These are phyloP conservation scores for Tubosaeta sp. DNA, from an alignment of 768 basidiomycete genomes.

Conservation along the genomic window DNA sequence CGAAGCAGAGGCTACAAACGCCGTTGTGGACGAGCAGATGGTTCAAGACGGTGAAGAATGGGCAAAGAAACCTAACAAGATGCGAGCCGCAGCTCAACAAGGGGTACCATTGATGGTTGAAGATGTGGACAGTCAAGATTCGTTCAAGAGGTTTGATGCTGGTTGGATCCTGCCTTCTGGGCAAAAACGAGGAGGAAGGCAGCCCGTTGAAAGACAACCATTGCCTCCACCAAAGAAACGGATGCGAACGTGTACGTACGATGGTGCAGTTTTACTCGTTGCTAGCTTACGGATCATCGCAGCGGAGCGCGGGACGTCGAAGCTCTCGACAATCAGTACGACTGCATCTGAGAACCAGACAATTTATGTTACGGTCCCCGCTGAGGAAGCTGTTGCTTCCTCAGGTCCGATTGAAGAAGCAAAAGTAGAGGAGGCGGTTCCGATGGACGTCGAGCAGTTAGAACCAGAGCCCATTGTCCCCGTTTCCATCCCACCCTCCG, in stretches of 20 bases:
- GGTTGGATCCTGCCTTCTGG: constrained; percentile 87
- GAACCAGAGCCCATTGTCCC: constrained; percentile 1
- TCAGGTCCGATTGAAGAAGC: constrained; percentile 21
- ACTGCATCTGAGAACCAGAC: constrained; percentile 45
- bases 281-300: background rate
- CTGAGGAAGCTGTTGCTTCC: constrained; percentile 24
- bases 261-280: background rate
- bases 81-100: constrained; percentile 25
- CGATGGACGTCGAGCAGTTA: constrained; percentile 13
- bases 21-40: constrained; percentile 11
- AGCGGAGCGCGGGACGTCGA: constrained; percentile 37
- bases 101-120: constrained; percentile 57
- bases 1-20: constrained; percentile 35
- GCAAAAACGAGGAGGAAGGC: constrained; percentile 59
- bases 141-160: constrained; percentile 77
- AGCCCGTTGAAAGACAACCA: constrained; percentile 39
- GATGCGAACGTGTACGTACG: constrained; percentile 39
- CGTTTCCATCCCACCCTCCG: background rate
- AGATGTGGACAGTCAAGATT: constrained; percentile 65
- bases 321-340: constrained; percentile 45
- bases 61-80: constrained; percentile 27
- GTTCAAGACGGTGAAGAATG: constrained; percentile 10
- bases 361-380: constrained; percentile 20
- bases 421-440: constrained; percentile 12
- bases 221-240: constrained; percentile 55